These are phyloP conservation scores for Sugiyamaella lignohabitans DNA, from an alignment of 805 yeast genomes.

Conservation along the genomic window DNA sequence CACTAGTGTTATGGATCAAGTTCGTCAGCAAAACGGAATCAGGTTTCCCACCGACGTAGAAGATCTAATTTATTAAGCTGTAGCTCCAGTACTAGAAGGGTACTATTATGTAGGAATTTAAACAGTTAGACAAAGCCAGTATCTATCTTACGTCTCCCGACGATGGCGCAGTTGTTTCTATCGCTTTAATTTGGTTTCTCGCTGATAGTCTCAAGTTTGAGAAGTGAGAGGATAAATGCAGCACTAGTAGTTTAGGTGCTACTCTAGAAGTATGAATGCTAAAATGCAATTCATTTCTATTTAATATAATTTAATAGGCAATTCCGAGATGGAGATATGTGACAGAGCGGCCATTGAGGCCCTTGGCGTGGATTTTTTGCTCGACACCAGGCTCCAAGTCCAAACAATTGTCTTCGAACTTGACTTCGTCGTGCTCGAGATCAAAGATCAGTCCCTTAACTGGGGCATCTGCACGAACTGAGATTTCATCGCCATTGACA, in stretches of 20 bases:
- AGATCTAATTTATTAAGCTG: neutral
- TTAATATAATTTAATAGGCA: constrained; percentile 1
- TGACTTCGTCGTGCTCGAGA: constrained; percentile 10
- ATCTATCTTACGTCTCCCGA: neutral
- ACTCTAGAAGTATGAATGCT: no score
- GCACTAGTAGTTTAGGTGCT: no score
- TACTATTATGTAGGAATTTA: neutral
- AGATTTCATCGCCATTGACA: constrained; percentile 1
- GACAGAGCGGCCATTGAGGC: constrained; percentile 6
- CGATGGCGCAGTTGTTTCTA: no score
- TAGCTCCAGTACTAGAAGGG: neutral
- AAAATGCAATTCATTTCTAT: neutral
- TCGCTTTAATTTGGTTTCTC: no score
- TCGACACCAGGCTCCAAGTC: constrained; percentile 13
- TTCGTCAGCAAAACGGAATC: constrained; percentile 5
- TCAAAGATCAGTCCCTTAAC: constrained; percentile 9
- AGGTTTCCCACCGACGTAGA: constrained; percentile 2
- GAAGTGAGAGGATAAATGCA: no score
- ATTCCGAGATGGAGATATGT: constrained; percentile 2
- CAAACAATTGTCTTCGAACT: constrained; percentile 9
- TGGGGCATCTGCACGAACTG: constrained; percentile 5
- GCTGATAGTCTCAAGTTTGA: no score
- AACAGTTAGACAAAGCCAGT: no score
- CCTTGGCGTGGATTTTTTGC: constrained; percentile 10
- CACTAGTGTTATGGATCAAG: constrained; percentile 8